A percentile compares a stretch with the other conserved stretches of the same genome.
Conservation (phyloP, 169 alveolate genomes). For the Plasmodium vinckei region DNA sequence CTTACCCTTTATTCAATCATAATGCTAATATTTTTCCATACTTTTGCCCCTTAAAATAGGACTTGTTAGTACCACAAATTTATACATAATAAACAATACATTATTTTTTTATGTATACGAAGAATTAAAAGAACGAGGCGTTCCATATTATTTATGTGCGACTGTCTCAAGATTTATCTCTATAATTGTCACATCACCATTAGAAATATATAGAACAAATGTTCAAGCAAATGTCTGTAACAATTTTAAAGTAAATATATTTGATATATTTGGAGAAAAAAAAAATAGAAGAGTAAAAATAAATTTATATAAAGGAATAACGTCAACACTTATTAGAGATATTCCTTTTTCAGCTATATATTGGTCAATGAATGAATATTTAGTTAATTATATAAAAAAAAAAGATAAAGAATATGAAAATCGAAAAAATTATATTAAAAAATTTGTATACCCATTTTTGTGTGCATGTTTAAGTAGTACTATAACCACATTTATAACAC, state of each 20-base stretch:
- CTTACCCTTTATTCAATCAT: background rate
- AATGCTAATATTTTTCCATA: background rate
- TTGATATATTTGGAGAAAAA: constrained; percentile 54
- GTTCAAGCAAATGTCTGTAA: constrained; percentile 73
- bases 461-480: constrained; percentile 78
- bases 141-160: constrained; percentile 67
- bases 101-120: constrained; percentile 72
- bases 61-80: constrained; percentile 44
- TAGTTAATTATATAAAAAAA: constrained; percentile 65
- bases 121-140: constrained; percentile 64
- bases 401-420: constrained; percentile 46
- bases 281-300: constrained; percentile 66
- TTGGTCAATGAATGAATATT: constrained; percentile 77
- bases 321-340: constrained; percentile 78
- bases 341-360: constrained; percentile 79
- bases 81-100: constrained; percentile 66
- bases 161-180: constrained; percentile 64
- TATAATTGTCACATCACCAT: constrained; percentile 66
- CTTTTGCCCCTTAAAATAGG: constrained; percentile 11
- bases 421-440: constrained; percentile 31
- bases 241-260: constrained; percentile 47
- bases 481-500: constrained; percentile 75
- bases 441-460: constrained; percentile 73
- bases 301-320: constrained; percentile 72
- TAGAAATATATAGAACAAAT: constrained; percentile 72